A percentile compares a stretch with the other conserved stretches of the same genome.
Evolutionary conservation across 805 yeast species (phyloP).

Genomic region (Metschnikowia gruessii): DNA sequence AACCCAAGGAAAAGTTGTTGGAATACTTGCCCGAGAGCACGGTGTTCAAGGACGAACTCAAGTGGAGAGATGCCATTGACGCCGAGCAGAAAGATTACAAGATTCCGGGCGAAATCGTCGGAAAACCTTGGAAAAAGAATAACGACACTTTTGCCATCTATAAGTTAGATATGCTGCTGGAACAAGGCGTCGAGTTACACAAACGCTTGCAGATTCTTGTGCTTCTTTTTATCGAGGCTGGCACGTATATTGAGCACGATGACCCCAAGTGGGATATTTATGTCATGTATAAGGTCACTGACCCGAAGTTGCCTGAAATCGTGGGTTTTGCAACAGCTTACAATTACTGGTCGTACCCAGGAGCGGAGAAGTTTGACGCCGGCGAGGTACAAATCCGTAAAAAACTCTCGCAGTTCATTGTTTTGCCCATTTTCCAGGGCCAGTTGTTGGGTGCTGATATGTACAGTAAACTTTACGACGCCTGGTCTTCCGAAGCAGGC

Average conservation of each 20-base stretch:
- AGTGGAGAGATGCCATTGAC: conserved; percentile 60
- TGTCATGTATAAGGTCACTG: conserved; percentile 40
- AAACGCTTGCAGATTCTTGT: conserved; percentile 75
- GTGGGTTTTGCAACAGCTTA: conserved; percentile 84
- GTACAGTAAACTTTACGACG: conserved; percentile 52
- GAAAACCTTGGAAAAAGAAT: conserved; percentile 30
- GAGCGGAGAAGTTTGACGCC: conserved; percentile 50
- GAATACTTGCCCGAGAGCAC: conserved; percentile 62
- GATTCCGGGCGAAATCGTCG: conserved; percentile 40
- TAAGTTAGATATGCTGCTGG: conserved; percentile 43
- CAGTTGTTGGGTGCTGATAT: conserved; percentile 66
- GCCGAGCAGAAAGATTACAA: conserved; percentile 44
- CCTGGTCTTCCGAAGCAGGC: conserved; percentile 51
- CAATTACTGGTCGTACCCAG: conserved; percentile 74
- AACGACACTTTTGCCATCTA: conserved; percentile 50
- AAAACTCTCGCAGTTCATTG: conserved; percentile 83
- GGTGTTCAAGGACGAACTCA: conserved; percentile 57
- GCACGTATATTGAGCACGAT: conserved; percentile 73
- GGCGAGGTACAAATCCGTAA: conserved; percentile 45
- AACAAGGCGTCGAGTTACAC: conserved; percentile 51
- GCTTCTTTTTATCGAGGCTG: conserved; percentile 88
- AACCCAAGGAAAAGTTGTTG: conserved; percentile 53
- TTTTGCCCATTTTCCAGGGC: conserved; percentile 82
- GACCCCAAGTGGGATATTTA: conserved; percentile 84
- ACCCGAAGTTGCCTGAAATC: conserved; percentile 39